Percentiles rank a stretch among this genome's conserved stretches.
Evolutionary conservation across 75 land plant species (phyloP).

Genomic region (Chamaecyparis obtusa): DNA sequence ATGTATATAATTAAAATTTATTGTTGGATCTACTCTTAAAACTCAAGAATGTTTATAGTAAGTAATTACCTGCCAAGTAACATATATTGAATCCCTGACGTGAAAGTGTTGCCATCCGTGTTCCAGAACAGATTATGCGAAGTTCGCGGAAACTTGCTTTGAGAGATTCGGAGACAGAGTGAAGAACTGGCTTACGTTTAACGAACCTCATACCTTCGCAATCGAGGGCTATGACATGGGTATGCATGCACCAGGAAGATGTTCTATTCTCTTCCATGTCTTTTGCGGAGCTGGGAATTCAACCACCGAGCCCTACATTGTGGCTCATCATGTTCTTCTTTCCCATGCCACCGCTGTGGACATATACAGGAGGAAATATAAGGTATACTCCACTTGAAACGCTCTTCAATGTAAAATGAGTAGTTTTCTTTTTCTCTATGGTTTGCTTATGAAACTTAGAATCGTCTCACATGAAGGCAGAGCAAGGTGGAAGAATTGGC

Average conservation of each 20-base stretch:
- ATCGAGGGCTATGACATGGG: constrained; percentile 74
- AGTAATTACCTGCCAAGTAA: neutral
- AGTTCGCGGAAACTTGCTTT: constrained; percentile 73
- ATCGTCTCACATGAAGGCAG: constrained; percentile 16
- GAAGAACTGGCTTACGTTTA: constrained; percentile 89
- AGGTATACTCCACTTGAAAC: constrained; percentile 29
- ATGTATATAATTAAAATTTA: too few relatives aligned
- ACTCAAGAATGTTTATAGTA: too few relatives aligned
- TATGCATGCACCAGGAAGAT: constrained; percentile 73
- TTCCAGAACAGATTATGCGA: constrained; percentile 62
- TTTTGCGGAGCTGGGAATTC: constrained; percentile 63
- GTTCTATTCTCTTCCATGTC: constrained; percentile 47
- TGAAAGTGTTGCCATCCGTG: neutral
- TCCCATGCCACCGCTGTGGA: constrained; percentile 63
- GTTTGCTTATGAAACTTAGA: neutral
- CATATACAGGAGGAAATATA: constrained; percentile 65
- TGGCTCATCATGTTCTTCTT: constrained; percentile 66
- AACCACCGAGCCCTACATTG: constrained; percentile 78
- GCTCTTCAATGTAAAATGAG: neutral
- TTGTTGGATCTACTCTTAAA: too few relatives aligned
- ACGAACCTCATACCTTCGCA: constrained; percentile 79
- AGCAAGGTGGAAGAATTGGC: constrained; percentile 52
- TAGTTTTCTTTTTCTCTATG: neutral
- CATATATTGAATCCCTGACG: neutral
- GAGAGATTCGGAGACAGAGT: constrained; percentile 78